phyloP scores from a whole-genome alignment of 495 filamentous ascomycete genomes.

The Penicillium bovifimosum region DNA sequence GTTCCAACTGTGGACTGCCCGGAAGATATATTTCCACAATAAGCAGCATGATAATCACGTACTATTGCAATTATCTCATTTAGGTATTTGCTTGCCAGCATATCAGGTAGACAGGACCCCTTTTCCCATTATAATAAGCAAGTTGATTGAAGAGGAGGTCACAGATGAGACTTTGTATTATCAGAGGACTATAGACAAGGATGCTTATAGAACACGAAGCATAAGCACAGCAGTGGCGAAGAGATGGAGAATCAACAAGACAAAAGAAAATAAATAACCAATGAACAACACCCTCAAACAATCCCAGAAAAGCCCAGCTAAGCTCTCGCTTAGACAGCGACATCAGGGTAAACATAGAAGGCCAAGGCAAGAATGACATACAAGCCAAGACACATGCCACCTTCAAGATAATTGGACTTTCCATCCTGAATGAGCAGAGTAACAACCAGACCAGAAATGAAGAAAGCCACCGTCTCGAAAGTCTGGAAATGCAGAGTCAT shows the following conservation, averaged over 20 bases:
- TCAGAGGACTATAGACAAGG: conserved; percentile 4
- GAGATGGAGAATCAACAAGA: neutral
- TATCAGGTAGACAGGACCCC: no score
- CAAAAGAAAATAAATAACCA: neutral
- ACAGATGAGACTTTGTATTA: conserved; percentile 4
- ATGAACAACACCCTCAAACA: neutral
- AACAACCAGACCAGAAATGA: conserved; percentile 80
- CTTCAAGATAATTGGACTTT: conserved; percentile 92
- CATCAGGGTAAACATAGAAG: conserved; percentile 82
- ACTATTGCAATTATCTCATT: no score
- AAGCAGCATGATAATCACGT: no score
- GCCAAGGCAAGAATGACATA: conserved; percentile 81
- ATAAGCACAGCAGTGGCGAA: neutral
- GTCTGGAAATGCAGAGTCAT: conserved; percentile 92
- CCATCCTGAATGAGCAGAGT: conserved; percentile 92
- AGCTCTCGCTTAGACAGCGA: neutral
- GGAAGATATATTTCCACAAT: neutral
- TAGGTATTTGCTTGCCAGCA: no score
- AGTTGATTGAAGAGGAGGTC: no score
- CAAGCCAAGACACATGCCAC: conserved; percentile 78
- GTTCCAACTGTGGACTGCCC: no score
- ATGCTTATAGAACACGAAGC: neutral
- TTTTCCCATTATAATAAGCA: no score
- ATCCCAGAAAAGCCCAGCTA: neutral
- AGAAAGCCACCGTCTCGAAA: conserved; percentile 94